Conservation (phyloP, 208 protist species). For the Trichomonas vaginalis region DNA sequence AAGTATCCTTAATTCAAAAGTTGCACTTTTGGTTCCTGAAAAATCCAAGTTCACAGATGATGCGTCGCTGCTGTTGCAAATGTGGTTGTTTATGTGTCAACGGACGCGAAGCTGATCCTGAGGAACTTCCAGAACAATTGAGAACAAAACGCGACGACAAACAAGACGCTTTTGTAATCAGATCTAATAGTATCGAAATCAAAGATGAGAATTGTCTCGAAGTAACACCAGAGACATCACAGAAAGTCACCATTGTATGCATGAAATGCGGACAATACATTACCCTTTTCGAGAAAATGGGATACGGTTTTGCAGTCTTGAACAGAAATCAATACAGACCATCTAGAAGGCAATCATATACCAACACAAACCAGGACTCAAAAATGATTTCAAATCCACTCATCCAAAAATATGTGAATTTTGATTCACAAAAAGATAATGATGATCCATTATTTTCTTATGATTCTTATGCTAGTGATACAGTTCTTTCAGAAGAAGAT, state of each 20-base stretch:
- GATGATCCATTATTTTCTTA: neutral
- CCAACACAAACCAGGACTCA: neutral
- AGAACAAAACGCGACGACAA: neutral
- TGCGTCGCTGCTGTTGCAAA: neutral
- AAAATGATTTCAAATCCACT: neutral
- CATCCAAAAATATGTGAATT: neutral
- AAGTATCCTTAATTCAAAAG: too few species aligned
- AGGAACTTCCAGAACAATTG: neutral
- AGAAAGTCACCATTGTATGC: neutral
- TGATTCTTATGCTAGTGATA: neutral
- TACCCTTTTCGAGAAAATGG: neutral
- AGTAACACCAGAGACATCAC: neutral
- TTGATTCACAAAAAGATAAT: neutral
- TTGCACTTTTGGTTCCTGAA: too few species aligned
- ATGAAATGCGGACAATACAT: neutral
- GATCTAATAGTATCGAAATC: neutral
- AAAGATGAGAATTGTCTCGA: neutral
- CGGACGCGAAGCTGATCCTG: neutral
- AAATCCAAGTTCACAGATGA: too few species aligned
- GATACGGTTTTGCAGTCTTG: neutral
- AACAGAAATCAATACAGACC: neutral
- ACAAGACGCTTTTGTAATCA: neutral
- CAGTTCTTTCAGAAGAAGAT: neutral
- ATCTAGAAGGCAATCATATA: neutral
- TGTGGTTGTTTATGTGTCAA: neutral